Evolutionary conservation across 2,329 filamentous ascomycete species (phyloP), one percentile per base, ranked within the genome.

Genomic region (Exophiala sp.): DNA sequence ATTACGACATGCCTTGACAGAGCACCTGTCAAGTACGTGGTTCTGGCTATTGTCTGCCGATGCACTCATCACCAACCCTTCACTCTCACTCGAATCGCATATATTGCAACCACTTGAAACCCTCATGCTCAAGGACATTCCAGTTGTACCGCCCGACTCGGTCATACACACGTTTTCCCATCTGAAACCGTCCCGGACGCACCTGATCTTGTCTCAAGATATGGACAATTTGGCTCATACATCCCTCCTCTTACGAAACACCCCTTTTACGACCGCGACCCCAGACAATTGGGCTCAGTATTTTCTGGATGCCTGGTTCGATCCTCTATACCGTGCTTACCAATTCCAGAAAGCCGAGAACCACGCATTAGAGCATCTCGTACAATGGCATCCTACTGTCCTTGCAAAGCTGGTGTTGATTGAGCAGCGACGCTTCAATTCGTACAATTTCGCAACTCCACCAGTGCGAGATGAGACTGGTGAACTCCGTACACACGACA

Each of bases 361-460:
- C 20, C 92, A 99, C 75, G 91, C 92, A 47, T 72, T 99, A 75
- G 88, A 92, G 72, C 89, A 94, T 68, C 87, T 92, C 62, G 84
- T 89, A 33, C 92, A 96, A 77, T 99, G 94, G 95, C 94, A 99
- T 68, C 91, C 92, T 24, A 99, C 94, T 0, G 87, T 99, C 41
- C 81, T 99, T 9, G 90, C 92, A 35, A 94, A 91, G 68, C 75
- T 97, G 58, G 91, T 88, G 1, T 78, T 99, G 18, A 79, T 99
- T n/a, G 91, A 92, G 2, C 94, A 99, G 71, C 82, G 86, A 47
- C 78, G 80, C 33, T 75, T 99, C 68, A 95, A 95, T 66, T 82
- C 89, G 0, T 97, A 96, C 71, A 85, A 79, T 57, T 73, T 72
- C 5, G 48, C 54, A 8, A 41, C 50, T 29, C 52, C 52, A 6